Conservation (phyloP, 495 filamentous ascomycete genomes). For the Aspergillus nanangensis region DNA sequence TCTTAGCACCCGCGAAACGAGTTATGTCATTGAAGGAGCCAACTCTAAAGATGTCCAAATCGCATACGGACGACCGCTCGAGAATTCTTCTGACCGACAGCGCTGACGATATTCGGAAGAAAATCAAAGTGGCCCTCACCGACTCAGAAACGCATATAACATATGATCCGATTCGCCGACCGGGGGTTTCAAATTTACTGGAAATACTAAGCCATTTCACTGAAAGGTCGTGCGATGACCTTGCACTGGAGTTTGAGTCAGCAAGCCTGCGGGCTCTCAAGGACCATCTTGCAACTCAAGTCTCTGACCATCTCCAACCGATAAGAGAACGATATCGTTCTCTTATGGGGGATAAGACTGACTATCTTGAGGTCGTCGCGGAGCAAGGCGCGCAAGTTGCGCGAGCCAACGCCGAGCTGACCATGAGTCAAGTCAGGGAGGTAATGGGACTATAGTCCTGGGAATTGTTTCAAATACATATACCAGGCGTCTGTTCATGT, state of each 20-base stretch:
- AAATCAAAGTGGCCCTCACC: conserved; percentile 72
- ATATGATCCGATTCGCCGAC: conserved; percentile 66
- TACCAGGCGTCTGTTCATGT: background rate
- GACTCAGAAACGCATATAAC: conserved; percentile 60
- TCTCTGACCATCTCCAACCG: conserved; percentile 49
- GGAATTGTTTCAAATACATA: background rate
- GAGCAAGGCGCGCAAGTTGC: conserved; percentile 59
- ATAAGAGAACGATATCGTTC: conserved; percentile 60
- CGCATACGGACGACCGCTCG: conserved; percentile 61
- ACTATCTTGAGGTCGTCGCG: conserved; percentile 55
- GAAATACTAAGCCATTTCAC: conserved; percentile 68
- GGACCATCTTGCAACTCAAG: conserved; percentile 47
- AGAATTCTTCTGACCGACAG: conserved; percentile 78
- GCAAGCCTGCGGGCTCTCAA: conserved; percentile 63
- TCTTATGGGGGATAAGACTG: conserved; percentile 42
- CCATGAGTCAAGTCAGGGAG: conserved; percentile 58
- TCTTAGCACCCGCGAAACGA: conserved; percentile 65
- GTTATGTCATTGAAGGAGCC: conserved; percentile 86
- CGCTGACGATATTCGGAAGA: conserved; percentile 52
- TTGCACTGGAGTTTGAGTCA: conserved; percentile 51
- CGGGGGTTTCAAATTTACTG: conserved; percentile 84
- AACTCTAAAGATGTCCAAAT: conserved; percentile 88
- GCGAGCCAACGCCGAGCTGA: conserved; percentile 56
- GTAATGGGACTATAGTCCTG: conserved; percentile 46
- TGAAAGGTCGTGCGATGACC: conserved; percentile 40